phyloP scores from a whole-genome alignment of 2,329 filamentous ascomycete species.

The Diatrype stigma region DNA sequence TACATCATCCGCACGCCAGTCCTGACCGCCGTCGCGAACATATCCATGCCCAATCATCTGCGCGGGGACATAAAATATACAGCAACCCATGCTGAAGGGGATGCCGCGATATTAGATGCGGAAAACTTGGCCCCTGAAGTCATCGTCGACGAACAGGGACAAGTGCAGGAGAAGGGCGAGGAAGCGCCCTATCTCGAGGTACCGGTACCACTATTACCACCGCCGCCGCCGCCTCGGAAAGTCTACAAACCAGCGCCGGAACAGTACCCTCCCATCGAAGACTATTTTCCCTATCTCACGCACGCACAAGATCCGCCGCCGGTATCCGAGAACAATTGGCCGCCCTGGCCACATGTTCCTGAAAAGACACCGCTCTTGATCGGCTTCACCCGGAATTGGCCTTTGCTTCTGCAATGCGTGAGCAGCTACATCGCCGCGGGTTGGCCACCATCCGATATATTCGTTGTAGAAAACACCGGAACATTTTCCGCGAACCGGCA shows the following conservation, averaged over 20 bases:
- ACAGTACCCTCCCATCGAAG: constrained; percentile 25
- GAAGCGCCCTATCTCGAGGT: not conserved
- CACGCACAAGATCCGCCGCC: constrained; percentile 23
- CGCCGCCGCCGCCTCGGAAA: constrained; percentile 16
- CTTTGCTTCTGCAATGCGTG: constrained; percentile 47
- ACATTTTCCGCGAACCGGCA: constrained; percentile 44
- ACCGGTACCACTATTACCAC: not conserved
- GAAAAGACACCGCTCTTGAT: constrained; percentile 40
- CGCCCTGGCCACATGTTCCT: constrained; percentile 29
- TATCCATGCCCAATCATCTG: not conserved
- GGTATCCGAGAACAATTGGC: constrained; percentile 28
- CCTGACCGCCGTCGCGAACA: not conserved
- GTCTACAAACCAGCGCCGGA: constrained; percentile 29
- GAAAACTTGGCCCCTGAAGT: not conserved
- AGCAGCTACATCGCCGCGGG: constrained; percentile 51
- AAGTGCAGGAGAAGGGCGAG: not conserved
- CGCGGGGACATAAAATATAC: not conserved
- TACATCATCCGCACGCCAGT: constrained; percentile 26
- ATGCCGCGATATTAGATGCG: not conserved
- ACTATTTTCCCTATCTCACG: constrained; percentile 35
- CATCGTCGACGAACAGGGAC: not conserved
- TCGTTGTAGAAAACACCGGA: constrained; percentile 52
- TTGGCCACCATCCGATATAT: constrained; percentile 50
- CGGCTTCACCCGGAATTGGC: constrained; percentile 51
- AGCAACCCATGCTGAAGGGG: constrained; percentile 6